phyloP scores from a whole-genome alignment of 2,329 filamentous ascomycete genomes.

The Acephala macrosclerotiorum region DNA sequence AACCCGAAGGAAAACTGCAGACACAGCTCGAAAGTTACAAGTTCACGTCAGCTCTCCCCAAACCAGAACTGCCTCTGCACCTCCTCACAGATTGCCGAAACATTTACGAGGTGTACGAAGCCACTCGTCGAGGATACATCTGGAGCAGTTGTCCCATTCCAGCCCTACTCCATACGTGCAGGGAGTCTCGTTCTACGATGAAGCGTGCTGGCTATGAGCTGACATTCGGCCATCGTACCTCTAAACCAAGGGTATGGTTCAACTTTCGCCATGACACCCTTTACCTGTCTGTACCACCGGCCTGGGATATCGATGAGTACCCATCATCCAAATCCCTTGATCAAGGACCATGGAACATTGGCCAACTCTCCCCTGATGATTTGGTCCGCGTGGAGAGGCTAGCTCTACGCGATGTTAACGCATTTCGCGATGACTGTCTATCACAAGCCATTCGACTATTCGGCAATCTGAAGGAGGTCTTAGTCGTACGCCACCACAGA shows the following conservation, averaged over 20 bases:
- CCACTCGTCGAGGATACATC: background rate
- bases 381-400: background rate
- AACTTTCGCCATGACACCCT: constrained; percentile 6
- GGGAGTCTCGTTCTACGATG: constrained; percentile 1
- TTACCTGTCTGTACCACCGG: background rate
- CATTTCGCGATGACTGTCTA: background rate
- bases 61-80: background rate
- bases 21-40: background rate
- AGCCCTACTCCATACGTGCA: constrained; percentile 6
- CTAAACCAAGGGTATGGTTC: constrained; percentile 1
- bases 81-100: background rate
- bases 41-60: background rate
- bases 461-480: constrained; percentile 5
- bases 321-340: background rate
- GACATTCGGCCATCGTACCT: background rate
- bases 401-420: background rate
- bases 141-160: constrained; percentile 9
- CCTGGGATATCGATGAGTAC: background rate
- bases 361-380: background rate
- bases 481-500: background rate
- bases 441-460: constrained; percentile 7
- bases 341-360: constrained; percentile 4
- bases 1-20: background rate
- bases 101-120: background rate
- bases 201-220: constrained; percentile 1